Evolutionary conservation across 83 land plant genomes (phyloP).

Genomic region (Larix sibirica): DNA sequence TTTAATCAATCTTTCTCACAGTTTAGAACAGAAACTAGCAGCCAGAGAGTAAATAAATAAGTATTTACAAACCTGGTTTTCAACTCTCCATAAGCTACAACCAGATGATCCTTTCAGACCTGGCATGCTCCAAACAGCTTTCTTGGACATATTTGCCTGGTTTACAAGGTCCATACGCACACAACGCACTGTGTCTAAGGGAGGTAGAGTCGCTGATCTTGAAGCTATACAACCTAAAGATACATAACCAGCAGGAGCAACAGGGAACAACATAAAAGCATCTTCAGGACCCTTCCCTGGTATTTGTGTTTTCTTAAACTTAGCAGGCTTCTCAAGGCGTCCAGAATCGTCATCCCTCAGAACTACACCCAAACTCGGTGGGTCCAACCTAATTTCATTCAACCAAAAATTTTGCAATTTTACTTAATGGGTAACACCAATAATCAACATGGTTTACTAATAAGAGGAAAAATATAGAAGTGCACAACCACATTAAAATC

Average conservation of each 20-base stretch:
- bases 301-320: slow-evolving; percentile 76
- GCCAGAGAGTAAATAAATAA: neutral
- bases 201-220: slow-evolving; percentile 57
- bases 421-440: neutral
- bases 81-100: slow-evolving; percentile 98
- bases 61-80: slow-evolving; percentile 77
- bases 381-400: slow-evolving; percentile 70
- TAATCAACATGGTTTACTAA: neutral
- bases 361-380: slow-evolving; percentile 85
- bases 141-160: slow-evolving; percentile 69
- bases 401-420: neutral
- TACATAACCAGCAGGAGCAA: slow-evolving; percentile 95
- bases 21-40: neutral
- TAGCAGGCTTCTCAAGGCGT: slow-evolving; percentile 77
- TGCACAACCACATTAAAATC: neutral
- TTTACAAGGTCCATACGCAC: slow-evolving; percentile 87
- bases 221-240: slow-evolving; percentile 87
- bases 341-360: slow-evolving; percentile 74
- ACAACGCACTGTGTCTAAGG: slow-evolving; percentile 71
- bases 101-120: slow-evolving; percentile 58
- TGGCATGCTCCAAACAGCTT: slow-evolving; percentile 70
- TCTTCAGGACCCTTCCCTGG: slow-evolving; percentile 81
- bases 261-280: slow-evolving; percentile 87
- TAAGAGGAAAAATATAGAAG: neutral
- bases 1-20: neutral